Evolutionary conservation across 2,329 filamentous ascomycete genomes (phyloP).

Genomic region (Botrytis aclada): DNA sequence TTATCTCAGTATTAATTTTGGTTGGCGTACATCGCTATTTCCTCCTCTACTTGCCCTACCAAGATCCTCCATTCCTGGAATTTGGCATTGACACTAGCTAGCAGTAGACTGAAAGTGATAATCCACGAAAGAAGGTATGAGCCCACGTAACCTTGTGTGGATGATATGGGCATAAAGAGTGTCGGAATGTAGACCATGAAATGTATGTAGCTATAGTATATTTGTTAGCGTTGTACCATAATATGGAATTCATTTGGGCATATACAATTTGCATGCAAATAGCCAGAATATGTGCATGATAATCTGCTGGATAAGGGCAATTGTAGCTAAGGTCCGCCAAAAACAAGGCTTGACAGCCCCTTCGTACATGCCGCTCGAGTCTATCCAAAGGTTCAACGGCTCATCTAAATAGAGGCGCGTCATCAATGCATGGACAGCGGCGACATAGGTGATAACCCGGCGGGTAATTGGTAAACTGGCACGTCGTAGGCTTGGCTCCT

Average conservation of each 20-base stretch:
- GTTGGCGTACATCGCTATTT: background rate
- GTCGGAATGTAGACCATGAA: background rate
- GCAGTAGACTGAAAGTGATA: background rate
- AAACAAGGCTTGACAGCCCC: background rate
- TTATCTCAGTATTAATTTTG: background rate
- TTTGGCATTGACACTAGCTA: accelerated
- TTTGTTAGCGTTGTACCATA: background rate
- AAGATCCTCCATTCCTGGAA: background rate
- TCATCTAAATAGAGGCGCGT: background rate
- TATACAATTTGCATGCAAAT: background rate
- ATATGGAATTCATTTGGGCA: background rate
- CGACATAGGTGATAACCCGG: background rate
- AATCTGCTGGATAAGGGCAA: background rate
- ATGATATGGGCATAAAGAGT: background rate
- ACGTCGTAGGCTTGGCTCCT: background rate
- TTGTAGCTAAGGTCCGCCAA: background rate
- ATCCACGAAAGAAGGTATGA: background rate
- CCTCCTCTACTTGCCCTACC: background rate
- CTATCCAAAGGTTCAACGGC: background rate
- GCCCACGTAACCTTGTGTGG: background rate
- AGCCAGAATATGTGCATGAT: background rate
- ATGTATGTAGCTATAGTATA: background rate
- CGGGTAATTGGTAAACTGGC: background rate
- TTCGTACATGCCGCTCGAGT: accelerated
- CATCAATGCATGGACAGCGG: background rate